Base-by-base conservation (phyloP, 306 rosid species). In the Fagus crenata region DNA sequence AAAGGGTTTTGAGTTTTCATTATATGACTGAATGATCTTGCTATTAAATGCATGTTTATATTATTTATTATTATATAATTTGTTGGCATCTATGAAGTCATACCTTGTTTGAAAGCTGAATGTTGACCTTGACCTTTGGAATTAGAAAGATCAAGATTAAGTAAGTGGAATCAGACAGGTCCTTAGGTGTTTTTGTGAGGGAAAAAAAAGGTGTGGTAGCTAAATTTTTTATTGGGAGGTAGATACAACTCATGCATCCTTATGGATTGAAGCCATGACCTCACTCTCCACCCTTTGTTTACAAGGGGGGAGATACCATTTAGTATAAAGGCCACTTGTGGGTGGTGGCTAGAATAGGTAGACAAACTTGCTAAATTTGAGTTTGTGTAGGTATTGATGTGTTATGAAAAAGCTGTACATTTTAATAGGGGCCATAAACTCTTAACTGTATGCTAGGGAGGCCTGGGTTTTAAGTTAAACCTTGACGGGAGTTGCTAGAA, bases 51-150 rank as follows among this genome's bases (percentile, higher is more conserved):
- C 80, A 49, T 4, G 40, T 43, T 69, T 69, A 22, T 41, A 59
- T 18, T 46, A 59, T 3, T 35, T 35, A 17, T 79, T 39, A 59
- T 70, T 70, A 46, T 75, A 79, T 61, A 54, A 43, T 71, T 75
- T 56, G 58, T 32, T 54, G 15, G 36, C 22, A n/a, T 17, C 49
- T 39, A n/a, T 55, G 5, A 51, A 22, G 53, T 53, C 43, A 60
- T 60, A 31, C n/a, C 37, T 32, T 12, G 28, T 22, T 15, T 56
- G 33, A n/a, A 14, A 55, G 63, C 6, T 53, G n/a, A 18, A 56
- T 7, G n/a, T 56, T 9, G 37, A 32, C 15, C 67, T 60, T 11
- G 67, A 31, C 40, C 67, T 60, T 60, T 32, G n/a, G n/a, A 60
- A 32, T 60, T 3, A 11, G 59, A 17, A 49, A 54, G 40, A 55